phyloP scores from a whole-genome alignment of 2,329 filamentous ascomycete species.

The Aspergillus sp. region DNA sequence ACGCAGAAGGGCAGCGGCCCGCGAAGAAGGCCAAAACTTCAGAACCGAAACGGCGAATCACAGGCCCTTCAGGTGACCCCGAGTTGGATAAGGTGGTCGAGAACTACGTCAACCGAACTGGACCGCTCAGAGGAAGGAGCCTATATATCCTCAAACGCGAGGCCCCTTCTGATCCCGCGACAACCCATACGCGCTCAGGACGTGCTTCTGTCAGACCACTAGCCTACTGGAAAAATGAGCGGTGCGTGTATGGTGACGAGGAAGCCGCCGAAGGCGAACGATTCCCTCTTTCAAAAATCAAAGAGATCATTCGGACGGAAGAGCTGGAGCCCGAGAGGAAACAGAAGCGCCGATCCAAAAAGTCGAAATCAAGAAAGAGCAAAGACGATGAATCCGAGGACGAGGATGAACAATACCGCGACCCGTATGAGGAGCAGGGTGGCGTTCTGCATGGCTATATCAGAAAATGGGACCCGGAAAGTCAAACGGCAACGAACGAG shows the following conservation, averaged over 20 bases:
- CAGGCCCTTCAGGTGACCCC: slow-evolving; percentile 36
- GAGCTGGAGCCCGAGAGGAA: slow-evolving; percentile 54
- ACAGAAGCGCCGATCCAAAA: slow-evolving; percentile 20
- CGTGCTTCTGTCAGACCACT: slow-evolving; percentile 78
- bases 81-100: slow-evolving; percentile 49
- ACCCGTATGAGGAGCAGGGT: slow-evolving; percentile 51
- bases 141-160: slow-evolving; percentile 57
- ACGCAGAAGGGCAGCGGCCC: slow-evolving; percentile 31
- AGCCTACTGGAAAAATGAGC: slow-evolving; percentile 86
- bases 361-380: slow-evolving; percentile 42
- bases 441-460: slow-evolving; percentile 50
- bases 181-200: slow-evolving; percentile 73
- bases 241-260: slow-evolving; percentile 69
- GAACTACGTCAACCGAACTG: slow-evolving; percentile 47
- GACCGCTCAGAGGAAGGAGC: slow-evolving; percentile 53
- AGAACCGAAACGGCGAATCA: slow-evolving; percentile 26
- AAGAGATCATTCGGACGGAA: slow-evolving; percentile 77
- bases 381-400: slow-evolving; percentile 45
- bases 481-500: slow-evolving; percentile 42
- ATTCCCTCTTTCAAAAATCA: slow-evolving; percentile 71
- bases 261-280: slow-evolving; percentile 59
- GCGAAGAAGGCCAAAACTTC: slow-evolving; percentile 39
- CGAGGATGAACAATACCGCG: slow-evolving; percentile 43
- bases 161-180: slow-evolving; percentile 57
- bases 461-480: slow-evolving; percentile 48